Base-by-base conservation (phyloP, 148 eudicot species). In the Nyssa sinensis region DNA sequence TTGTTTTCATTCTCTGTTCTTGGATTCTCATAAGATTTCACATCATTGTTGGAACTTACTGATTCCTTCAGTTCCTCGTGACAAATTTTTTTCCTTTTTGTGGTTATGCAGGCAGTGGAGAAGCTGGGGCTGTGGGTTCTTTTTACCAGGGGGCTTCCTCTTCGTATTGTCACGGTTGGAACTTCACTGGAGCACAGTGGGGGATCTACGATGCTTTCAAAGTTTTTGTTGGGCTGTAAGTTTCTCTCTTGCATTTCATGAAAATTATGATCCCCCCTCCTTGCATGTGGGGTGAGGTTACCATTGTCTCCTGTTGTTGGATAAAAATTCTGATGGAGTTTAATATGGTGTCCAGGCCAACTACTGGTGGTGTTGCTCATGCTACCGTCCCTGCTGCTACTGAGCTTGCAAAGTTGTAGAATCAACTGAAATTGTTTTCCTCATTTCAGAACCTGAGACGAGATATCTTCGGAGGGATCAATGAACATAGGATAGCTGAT, bases 131-230 rank as follows among this genome's bases (percentile, higher is more conserved):
- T 89, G 67, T 78, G 75, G 90, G 97, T 96, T 84, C 92, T 93
- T 61, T 91, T 89, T 69, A 93, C 98, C 33, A 87, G 94, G 35
- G 96, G 98, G 30, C 98, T 93, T 81, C 98, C 98, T 74, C 90
- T 91, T 35, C 94, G 91, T 81, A 91, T 93, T 81, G 91, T 93
- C 79, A 91, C 91, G 98, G 91, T 89, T 35, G 97, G 98, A 82
- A 93, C 98, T 70, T 93, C 81, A 93, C 98, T 25, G 98, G 98
- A 76, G 98, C 98, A 27, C 98, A 93, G 75, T 93, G 98, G 98
- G 98, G 98, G 66, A 88, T 93, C 77, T 91, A 93, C 77, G 98
- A 93, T 74, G 94, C 98, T 13, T 93, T 91, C 84, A 93, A 91
- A 83, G 98, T 93, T 53, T 93, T 88, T 33, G 94, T 91, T 41